phyloP scores from a whole-genome alignment of 495 filamentous ascomycete species.

The Jackrogersella multiformis region DNA sequence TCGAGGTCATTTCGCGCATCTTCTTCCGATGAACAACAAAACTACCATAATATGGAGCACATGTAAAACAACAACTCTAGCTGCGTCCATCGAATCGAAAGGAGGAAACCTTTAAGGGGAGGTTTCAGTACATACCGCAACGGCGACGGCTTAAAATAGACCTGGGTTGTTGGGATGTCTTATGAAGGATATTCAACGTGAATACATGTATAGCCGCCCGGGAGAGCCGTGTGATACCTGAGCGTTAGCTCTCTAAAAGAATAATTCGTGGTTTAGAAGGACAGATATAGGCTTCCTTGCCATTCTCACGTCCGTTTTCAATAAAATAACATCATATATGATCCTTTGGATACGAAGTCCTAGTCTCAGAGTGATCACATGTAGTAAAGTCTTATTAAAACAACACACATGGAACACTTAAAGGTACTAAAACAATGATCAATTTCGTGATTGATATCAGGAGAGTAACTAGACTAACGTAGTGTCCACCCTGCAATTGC shows the following conservation, averaged over 20 bases:
- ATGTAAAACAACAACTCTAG: too few relatives aligned
- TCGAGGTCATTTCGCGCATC: slow-evolving; percentile 80
- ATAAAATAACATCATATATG: neutral
- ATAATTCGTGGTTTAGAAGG: slow-evolving; percentile 24
- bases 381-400: neutral
- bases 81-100: too few relatives aligned
- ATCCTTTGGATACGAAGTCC: neutral
- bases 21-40: slow-evolving; percentile 69
- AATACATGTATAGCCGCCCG: slow-evolving; percentile 19
- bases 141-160: neutral
- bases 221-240: slow-evolving; percentile 33
- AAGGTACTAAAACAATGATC: neutral
- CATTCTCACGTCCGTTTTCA: neutral
- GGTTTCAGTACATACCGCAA: slow-evolving; percentile 1
- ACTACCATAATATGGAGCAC: too few relatives aligned
- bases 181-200: slow-evolving; percentile 8
- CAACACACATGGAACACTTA: too few relatives aligned
- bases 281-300: slow-evolving; percentile 1
- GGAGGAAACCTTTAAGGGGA: neutral
- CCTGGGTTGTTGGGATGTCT: neutral
- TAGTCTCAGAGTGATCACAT: neutral
- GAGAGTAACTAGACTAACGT: slow-evolving; percentile 1
- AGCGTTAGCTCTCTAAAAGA: slow-evolving; percentile 32
- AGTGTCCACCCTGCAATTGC: slow-evolving; percentile 4
- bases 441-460: slow-evolving; percentile 5